A percentile compares a stretch with the other conserved stretches of the same genome.
These are phyloP conservation scores for Coemansia sp. DNA, from an alignment of 192 early-diverging fungal genomes.

Conservation along the genomic window DNA sequence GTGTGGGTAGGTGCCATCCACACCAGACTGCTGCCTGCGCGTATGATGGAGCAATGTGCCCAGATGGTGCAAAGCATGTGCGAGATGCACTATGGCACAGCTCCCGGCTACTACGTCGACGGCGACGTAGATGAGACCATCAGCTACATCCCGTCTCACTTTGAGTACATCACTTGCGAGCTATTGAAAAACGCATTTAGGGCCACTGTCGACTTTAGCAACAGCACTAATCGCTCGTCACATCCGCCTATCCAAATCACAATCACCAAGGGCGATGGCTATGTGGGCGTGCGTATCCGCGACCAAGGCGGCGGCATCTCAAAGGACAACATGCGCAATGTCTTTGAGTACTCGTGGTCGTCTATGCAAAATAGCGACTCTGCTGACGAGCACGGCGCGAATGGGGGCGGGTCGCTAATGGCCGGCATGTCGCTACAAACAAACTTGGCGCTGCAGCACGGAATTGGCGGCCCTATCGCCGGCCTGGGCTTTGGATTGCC, in stretches of 20 bases:
- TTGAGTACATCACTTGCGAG: constrained; percentile 93
- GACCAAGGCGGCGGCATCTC: constrained; percentile 93
- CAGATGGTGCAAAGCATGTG: constrained; percentile 81
- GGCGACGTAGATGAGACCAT: constrained; percentile 50
- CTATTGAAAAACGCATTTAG: constrained; percentile 86
- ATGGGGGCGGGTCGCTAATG: constrained; percentile 9
- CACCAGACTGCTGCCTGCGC: constrained; percentile 65
- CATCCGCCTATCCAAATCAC: constrained; percentile 86
- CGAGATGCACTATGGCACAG: constrained; percentile 85
- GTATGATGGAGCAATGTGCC: constrained; percentile 66
- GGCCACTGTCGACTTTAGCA: constrained; percentile 77
- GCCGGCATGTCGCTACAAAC: constrained; percentile 66
- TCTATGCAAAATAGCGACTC: constrained; percentile 74
- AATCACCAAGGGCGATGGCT: constrained; percentile 71
- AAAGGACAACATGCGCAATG: constrained; percentile 65
- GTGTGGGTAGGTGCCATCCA: constrained; percentile 86
- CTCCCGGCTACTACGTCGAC: constrained; percentile 69
- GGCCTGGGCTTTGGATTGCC: constrained; percentile 80
- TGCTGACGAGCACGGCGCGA: constrained; percentile 24
- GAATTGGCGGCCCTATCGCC: constrained; percentile 90
- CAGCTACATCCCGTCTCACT: constrained; percentile 84
- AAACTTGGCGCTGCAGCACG: constrained; percentile 79
- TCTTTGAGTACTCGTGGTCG: constrained; percentile 94
- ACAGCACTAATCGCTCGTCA: constrained; percentile 38
- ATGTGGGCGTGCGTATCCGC: constrained; percentile 80